Evolutionary conservation across 257 asterid species (phyloP).

Genomic region (Primulina tabacum): DNA sequence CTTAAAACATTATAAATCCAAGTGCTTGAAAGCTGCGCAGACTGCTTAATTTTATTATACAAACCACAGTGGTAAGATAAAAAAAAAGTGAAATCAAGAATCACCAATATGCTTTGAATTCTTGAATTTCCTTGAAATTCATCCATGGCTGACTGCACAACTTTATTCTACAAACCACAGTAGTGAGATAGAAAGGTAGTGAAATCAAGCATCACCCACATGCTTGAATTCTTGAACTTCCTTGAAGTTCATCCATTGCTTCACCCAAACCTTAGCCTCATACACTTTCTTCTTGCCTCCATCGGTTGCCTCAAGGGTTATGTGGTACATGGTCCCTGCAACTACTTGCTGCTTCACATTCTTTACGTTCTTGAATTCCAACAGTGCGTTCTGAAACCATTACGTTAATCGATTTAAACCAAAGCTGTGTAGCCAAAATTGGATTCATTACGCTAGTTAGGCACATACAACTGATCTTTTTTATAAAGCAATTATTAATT

Average conservation of each 20-base stretch:
- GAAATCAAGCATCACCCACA: slow-evolving; percentile 46
- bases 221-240: slow-evolving; percentile 75
- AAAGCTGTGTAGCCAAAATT: too few species aligned
- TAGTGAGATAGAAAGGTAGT: background rate
- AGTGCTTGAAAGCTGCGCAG: slow-evolving; percentile 21
- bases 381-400: slow-evolving; percentile 50
- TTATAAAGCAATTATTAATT: background rate
- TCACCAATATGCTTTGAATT: background rate
- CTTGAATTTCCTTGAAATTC: background rate
- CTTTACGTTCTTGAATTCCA: slow-evolving; percentile 73
- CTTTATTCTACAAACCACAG: background rate
- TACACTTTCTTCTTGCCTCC: slow-evolving; percentile 63
- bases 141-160: background rate
- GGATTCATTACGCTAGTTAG: background rate
- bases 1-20: background rate
- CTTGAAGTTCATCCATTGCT: slow-evolving; percentile 83
- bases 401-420: background rate
- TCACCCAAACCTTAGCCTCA: slow-evolving; percentile 94
- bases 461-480: background rate
- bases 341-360: slow-evolving; percentile 78
- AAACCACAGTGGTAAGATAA: slow-evolving; percentile 4
- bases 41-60: slow-evolving; percentile 17
- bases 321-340: slow-evolving; percentile 65
- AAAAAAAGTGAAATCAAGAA: background rate
- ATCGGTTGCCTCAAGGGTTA: slow-evolving; percentile 69